Percentiles rank a stretch among this genome's conserved stretches.
These are phyloP conservation scores for Cyanidiococcus yangmingshanensis DNA, from an alignment of 23 red algal genomes.

Conservation along the genomic window DNA sequence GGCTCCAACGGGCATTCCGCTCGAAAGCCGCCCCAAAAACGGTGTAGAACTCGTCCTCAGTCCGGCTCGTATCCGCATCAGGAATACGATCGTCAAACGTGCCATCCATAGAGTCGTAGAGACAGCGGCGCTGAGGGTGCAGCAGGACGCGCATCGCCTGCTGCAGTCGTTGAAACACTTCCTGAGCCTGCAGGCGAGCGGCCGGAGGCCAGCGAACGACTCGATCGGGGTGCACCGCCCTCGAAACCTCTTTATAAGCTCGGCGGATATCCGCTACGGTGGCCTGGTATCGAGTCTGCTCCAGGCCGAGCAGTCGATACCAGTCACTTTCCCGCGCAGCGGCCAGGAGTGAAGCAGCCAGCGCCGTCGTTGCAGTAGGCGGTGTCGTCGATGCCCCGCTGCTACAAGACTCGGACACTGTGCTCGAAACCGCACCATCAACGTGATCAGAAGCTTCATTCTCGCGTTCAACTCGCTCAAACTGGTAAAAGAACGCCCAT, in stretches of 20 bases:
- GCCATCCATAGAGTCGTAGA: conserved; percentile 1
- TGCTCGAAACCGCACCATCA: no score
- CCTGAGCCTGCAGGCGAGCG: neutral
- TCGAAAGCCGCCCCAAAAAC: neutral
- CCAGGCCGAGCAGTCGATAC: conserved; percentile 1
- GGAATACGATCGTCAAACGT: neutral
- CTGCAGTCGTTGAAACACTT: neutral
- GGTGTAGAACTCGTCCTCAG: neutral
- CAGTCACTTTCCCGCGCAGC: neutral
- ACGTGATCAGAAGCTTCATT: no score
- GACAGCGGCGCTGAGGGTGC: neutral
- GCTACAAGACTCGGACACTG: no score
- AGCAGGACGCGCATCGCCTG: neutral
- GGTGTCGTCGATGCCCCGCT: no score
- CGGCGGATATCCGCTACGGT: neutral
- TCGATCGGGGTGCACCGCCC: neutral
- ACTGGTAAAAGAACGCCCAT: neutral
- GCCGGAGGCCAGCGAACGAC: neutral
- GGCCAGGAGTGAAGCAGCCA: neutral
- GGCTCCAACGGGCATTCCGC: conserved; percentile 7
- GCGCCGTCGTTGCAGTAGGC: no score
- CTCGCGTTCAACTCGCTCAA: no score
- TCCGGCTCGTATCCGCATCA: neutral
- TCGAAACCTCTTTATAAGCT: neutral
- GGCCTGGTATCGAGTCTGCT: neutral